Evolutionary conservation across 2,329 filamentous ascomycete species (phyloP).

Genomic region (Apiospora marii): DNA sequence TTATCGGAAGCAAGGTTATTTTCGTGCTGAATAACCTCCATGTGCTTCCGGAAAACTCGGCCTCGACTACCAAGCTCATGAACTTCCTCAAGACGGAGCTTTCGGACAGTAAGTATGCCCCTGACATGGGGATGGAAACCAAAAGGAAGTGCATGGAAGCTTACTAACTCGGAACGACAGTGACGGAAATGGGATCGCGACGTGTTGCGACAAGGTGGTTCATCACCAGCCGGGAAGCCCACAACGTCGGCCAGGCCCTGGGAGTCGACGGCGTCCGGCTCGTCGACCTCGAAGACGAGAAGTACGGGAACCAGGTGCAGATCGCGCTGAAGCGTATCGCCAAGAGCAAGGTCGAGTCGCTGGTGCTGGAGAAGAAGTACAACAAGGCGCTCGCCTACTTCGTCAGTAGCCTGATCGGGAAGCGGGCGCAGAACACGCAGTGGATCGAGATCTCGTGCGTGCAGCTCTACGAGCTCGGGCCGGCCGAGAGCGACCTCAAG

Average conservation of each 20-base stretch:
- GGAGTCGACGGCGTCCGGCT: constrained; percentile 40
- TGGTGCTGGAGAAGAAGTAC: constrained; percentile 48
- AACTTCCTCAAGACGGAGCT: constrained; percentile 43
- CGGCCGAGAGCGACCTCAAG: constrained; percentile 45
- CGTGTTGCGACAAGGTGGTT: constrained; percentile 47
- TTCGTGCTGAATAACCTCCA: constrained; percentile 53
- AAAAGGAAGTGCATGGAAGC: accelerated
- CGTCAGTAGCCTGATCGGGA: constrained; percentile 51
- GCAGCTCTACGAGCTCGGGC: constrained; percentile 48
- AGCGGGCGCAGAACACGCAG: constrained; percentile 50
- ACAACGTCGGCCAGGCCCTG: constrained; percentile 43
- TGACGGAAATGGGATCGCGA: constrained; percentile 34
- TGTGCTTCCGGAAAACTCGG: constrained; percentile 45
- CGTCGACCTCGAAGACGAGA: constrained; percentile 47
- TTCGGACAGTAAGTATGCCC: constrained; percentile 28
- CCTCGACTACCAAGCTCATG: constrained; percentile 47
- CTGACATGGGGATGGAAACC: too few relatives aligned
- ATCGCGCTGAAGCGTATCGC: constrained; percentile 46
- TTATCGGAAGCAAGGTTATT: constrained; percentile 47
- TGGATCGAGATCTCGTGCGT: constrained; percentile 54
- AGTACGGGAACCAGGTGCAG: constrained; percentile 48
- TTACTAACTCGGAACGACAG: neutral
- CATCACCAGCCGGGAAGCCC: constrained; percentile 48
- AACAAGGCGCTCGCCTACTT: constrained; percentile 52
- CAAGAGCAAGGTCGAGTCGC: constrained; percentile 44